phyloP scores from a whole-genome alignment of 176 grass and related monocot species.

The Musa schizocarpa region DNA sequence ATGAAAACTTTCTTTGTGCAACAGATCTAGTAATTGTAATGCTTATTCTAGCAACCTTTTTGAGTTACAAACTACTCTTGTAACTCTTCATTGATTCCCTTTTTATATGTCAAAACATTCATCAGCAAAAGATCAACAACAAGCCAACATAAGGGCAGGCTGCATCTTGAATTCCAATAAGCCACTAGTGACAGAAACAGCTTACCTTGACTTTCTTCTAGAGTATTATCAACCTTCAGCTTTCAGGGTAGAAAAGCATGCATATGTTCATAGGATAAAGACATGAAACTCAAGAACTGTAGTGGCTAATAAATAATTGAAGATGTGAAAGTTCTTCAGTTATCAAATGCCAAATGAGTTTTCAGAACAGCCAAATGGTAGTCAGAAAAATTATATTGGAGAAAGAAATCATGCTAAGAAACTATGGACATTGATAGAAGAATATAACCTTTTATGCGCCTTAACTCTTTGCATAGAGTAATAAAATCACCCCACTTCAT shows the following conservation, averaged over 20 bases:
- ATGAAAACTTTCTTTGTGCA: background rate
- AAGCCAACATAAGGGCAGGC: background rate
- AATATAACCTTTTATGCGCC: constrained; percentile 81
- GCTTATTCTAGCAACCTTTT: background rate
- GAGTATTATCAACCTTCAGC: background rate
- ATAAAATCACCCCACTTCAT: constrained; percentile 97
- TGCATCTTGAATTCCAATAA: background rate
- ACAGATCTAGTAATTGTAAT: background rate
- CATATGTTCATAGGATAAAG: background rate
- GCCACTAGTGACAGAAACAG: background rate
- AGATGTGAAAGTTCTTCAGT: background rate
- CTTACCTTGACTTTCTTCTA: background rate
- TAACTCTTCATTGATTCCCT: background rate
- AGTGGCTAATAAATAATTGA: background rate
- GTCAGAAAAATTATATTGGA: background rate
- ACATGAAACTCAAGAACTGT: no score
- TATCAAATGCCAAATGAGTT: background rate
- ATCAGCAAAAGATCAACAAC: background rate
- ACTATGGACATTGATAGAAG: constrained; percentile 2
- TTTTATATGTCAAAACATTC: background rate
- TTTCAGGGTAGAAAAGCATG: background rate
- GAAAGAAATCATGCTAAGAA: constrained; percentile 3
- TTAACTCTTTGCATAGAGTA: constrained; percentile 81
- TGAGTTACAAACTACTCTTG: background rate
- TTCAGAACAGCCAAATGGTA: background rate